phyloP scores from a whole-genome alignment of 1,139 yeast genomes.

The Saccharomyces hybrid region DNA sequence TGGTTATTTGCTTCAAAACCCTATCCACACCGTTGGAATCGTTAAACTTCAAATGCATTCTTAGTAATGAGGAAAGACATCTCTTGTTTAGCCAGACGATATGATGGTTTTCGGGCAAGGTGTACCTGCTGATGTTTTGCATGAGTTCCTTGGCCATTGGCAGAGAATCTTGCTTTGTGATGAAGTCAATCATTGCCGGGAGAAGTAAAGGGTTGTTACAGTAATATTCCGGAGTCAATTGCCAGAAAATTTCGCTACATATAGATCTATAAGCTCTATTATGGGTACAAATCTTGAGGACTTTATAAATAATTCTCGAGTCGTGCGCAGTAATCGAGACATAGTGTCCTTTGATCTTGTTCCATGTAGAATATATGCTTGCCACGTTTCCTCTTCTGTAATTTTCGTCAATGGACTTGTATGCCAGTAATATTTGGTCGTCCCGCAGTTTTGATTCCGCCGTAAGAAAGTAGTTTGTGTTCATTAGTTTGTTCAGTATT shows the following conservation, averaged over 20 bases:
- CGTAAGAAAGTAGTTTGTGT: constrained; percentile 2
- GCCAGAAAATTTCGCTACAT: constrained; percentile 29
- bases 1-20: constrained; percentile 32
- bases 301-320: constrained; percentile 26
- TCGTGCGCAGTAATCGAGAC: constrained; percentile 20
- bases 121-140: constrained; percentile 20
- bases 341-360: constrained; percentile 17
- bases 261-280: constrained; percentile 29
- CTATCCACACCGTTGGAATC: constrained; percentile 38
- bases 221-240: constrained; percentile 33
- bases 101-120: constrained; percentile 22
- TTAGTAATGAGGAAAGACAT: constrained; percentile 34
- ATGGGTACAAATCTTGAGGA: constrained; percentile 32
- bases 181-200: constrained; percentile 33
- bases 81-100: constrained; percentile 19
- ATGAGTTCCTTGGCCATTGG: constrained; percentile 30
- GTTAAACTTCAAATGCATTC: constrained; percentile 35
- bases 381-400: constrained; percentile 20
- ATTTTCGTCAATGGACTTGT: constrained; percentile 22
- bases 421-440: constrained; percentile 16
- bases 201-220: constrained; percentile 34
- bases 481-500: constrained; percentile 13
- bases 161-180: constrained; percentile 27
- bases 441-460: constrained; percentile 6
- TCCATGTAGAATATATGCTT: constrained; percentile 27